Evolutionary conservation across 192 early-diverging fungal genomes (phyloP), one percentile per base, ranked within the genome.

Genomic region (Mortierella hygrophila): DNA sequence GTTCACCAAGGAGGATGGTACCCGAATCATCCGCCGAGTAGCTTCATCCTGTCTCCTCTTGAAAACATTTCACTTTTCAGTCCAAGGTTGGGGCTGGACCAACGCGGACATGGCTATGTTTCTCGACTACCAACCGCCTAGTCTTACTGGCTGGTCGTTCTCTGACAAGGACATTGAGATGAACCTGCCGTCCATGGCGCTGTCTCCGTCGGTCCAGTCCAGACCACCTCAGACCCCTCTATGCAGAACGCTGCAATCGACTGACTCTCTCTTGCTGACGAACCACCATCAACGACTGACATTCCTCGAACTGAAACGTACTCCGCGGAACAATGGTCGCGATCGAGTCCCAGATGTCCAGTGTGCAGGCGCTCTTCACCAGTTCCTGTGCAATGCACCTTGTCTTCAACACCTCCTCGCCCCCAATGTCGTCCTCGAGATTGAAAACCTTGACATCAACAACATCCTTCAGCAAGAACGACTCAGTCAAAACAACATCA

Each of bases 401-500:
- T 55, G 38, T 42, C 37, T 75, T 35, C 74, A 63, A n/a, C 49
- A 75, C 40, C 57, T 74, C 32, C 23, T 55, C 32, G 74, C 54
- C 16, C 54, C 54, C 9, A 65, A 65, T 11, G 75, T 65, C 10
- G 55, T 63, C 3, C 38, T 76, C 11, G 75, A 76, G 20, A 76
- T 76, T 5, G 75, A 76, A 23, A 65, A 60, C 37, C 54, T 76
- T 16, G 75, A 76, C n/a, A 37, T 63, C 52, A 63, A 75, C 40
- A 23, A 60, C 8, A 23, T 76, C 23, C 75, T 76, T 4, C 23
- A 44, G 20, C 23, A 35, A 13, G 32, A 63, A 60, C 35, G 20
- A n/a, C 20, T 63, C 6, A 1, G 18, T 15, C 32, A 54, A 4
- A 32, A 32, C 20, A 55, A 38, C 13, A 74, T 54, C 4, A 35